Percentiles rank a stretch among this genome's conserved stretches.
Conservation (phyloP, 2,329 filamentous ascomycete genomes). For the Venturia aucupariae region DNA sequence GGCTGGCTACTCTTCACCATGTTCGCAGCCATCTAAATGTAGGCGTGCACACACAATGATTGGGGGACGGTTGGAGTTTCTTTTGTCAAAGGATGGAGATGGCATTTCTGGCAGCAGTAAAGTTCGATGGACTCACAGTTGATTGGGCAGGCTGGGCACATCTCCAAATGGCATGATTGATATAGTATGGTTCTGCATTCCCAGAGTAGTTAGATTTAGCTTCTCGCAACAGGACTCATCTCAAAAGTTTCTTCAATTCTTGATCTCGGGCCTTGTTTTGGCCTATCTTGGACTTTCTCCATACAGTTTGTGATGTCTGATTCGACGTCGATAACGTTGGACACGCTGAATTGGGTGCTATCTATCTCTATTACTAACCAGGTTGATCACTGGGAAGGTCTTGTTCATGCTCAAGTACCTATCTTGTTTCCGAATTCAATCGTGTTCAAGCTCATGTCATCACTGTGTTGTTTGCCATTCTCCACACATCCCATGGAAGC, state of each 20-base stretch:
- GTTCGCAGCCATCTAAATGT: not conserved
- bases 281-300: not conserved
- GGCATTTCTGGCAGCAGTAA: not conserved
- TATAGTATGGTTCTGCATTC: slow-evolving; percentile 1
- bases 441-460: too few species aligned
- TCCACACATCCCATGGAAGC: too few species aligned
- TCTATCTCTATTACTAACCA: too few species aligned
- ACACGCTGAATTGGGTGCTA: too few species aligned
- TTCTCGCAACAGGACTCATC: not conserved
- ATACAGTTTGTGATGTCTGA: not conserved
- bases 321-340: too few species aligned
- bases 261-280: not conserved
- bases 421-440: too few species aligned
- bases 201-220: slow-evolving; percentile 1
- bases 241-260: not conserved
- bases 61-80: not conserved
- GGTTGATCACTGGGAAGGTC: too few species aligned
- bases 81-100: not conserved
- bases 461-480: too few species aligned
- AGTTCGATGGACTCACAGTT: not conserved
- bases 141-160: not conserved
- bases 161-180: slow-evolving; percentile 1
- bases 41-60: not conserved
- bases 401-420: too few species aligned
- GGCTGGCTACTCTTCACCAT: slow-evolving; percentile 1